Evolutionary conservation across 2,329 filamentous ascomycete genomes (phyloP), one percentile per base, ranked within the genome.

Genomic region (Catunica adiposa): DNA sequence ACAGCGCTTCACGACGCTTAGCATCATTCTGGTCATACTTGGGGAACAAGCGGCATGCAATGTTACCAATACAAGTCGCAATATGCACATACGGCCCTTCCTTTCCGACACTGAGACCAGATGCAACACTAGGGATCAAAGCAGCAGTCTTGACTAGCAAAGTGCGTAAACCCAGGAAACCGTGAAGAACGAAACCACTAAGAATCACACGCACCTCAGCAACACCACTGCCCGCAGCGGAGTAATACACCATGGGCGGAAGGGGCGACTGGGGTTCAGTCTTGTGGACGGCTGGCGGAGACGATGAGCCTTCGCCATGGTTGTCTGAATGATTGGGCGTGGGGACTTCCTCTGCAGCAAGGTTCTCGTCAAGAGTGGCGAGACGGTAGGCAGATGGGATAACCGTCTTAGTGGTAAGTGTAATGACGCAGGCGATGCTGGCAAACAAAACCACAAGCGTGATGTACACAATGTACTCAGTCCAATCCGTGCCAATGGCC

Each of bases 1-100:
- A 95, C n/a, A 97, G 73, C 0, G 95, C 84, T 67, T 97, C 90
- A 66, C 92, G 82, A 60, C 92, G 77, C 68, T 98, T 98, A 54
- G 82, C 92, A 64, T 98, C 92, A 63, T 98, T 98, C 60, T 79
- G 76, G 62, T 92, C 88, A 67, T 97, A 98, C 66, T 98, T 98
- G 59, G 79, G 71, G 63, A 97, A 97, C n/a, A 97, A 67, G 64
- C 92, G 86, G 64, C 90, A 96, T 31, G 84, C 82, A 65, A 98
- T 94, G 63, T 98, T 98, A 58, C 92, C 92, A 22, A 97, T 83
- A 62, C 90, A 95, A 1, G 90, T 86, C 0, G 89, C 89, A 64
- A 97, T 94, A 67, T 98, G 92, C n/a, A 98, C 92, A 63, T 90
- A 97, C 0, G 92, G 92, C 0, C 90, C 79, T 64, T 96, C 92